A percentile compares a stretch with the other conserved stretches of the same genome.
Evolutionary conservation across 495 filamentous ascomycete genomes (phyloP).

Genomic region (Penicillium coffeae): DNA sequence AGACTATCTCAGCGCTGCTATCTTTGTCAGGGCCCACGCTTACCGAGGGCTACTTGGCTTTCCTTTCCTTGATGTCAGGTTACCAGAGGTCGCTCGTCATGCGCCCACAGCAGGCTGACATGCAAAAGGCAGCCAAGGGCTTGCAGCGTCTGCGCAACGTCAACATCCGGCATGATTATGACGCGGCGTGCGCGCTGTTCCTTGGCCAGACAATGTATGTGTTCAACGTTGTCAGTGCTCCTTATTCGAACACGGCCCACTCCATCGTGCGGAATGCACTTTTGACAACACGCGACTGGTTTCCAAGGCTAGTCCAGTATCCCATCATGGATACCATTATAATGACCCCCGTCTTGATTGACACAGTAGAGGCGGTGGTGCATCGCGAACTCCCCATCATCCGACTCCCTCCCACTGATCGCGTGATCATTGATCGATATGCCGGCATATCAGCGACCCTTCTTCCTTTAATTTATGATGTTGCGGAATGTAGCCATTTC

Average conservation of each 20-base stretch:
- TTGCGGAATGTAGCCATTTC: constrained; percentile 28
- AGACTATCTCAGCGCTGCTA: constrained; percentile 18
- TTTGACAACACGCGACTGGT: constrained; percentile 26
- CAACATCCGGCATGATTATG: constrained; percentile 18
- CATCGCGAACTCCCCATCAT: constrained; percentile 33
- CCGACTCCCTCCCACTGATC: constrained; percentile 17
- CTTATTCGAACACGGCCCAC: constrained; percentile 22
- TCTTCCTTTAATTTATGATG: constrained; percentile 27
- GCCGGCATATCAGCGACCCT: constrained; percentile 29
- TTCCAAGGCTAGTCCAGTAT: constrained; percentile 18
- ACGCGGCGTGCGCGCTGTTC: constrained; percentile 24
- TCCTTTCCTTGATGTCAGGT: constrained; percentile 23
- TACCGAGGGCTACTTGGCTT: constrained; percentile 25
- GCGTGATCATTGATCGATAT: constrained; percentile 30
- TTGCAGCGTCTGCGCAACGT: constrained; percentile 21
- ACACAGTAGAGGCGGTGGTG: constrained; percentile 29
- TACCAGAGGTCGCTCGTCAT: constrained; percentile 23
- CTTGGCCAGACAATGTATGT: constrained; percentile 29
- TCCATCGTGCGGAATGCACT: constrained; percentile 26
- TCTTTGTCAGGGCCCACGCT: constrained; percentile 16
- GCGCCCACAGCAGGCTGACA: constrained; percentile 18
- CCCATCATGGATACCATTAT: constrained; percentile 28
- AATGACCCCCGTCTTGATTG: constrained; percentile 29
- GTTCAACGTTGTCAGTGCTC: constrained; percentile 27
- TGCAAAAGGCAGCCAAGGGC: constrained; percentile 22